Percentiles rank a stretch among this genome's conserved stretches.
phyloP scores from a whole-genome alignment of 1,284 basidiomycete species.

The Fomitopsis betulina region DNA sequence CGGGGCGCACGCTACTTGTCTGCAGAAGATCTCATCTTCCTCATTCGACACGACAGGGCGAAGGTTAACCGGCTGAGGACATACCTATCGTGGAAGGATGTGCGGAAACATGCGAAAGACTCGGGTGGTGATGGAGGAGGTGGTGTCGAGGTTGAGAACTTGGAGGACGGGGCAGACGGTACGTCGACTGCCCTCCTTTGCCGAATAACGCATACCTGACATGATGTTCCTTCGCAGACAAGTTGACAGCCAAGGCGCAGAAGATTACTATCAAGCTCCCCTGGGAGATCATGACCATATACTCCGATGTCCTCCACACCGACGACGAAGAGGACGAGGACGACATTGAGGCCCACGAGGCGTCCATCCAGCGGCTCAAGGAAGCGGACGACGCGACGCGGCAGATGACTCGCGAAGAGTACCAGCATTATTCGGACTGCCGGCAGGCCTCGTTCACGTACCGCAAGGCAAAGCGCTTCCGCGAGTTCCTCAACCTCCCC shows the following conservation, averaged over 20 bases:
- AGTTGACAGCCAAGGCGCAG: constrained; percentile 79
- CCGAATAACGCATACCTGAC: background rate
- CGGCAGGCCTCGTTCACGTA: constrained; percentile 97
- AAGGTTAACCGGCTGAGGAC: constrained; percentile 93
- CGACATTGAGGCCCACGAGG: constrained; percentile 94
- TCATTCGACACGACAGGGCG: constrained; percentile 91
- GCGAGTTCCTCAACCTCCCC: constrained; percentile 93
- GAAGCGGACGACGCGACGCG: constrained; percentile 95
- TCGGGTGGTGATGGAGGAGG: constrained; percentile 73
- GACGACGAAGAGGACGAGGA: constrained; percentile 96
- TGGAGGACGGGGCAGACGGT: constrained; percentile 79
- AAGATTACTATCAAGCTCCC: constrained; percentile 95
- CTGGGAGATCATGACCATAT: constrained; percentile 94
- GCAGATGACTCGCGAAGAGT: constrained; percentile 95
- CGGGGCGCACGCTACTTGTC: constrained; percentile 84
- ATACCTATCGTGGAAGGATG: constrained; percentile 98
- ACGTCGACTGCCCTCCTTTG: constrained; percentile 12
- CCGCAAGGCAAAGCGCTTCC: constrained; percentile 93
- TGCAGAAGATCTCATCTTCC: constrained; percentile 94
- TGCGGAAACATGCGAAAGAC: constrained; percentile 93
- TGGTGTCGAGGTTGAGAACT: constrained; percentile 73
- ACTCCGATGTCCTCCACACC: constrained; percentile 83
- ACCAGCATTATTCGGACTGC: constrained; percentile 97
- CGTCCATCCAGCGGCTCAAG: constrained; percentile 84
- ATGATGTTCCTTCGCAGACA: constrained; percentile 46